Evolutionary conservation across 495 filamentous ascomycete genomes (phyloP), one percentile per base, ranked within the genome.

Genomic region (Talaromyces ruber): DNA sequence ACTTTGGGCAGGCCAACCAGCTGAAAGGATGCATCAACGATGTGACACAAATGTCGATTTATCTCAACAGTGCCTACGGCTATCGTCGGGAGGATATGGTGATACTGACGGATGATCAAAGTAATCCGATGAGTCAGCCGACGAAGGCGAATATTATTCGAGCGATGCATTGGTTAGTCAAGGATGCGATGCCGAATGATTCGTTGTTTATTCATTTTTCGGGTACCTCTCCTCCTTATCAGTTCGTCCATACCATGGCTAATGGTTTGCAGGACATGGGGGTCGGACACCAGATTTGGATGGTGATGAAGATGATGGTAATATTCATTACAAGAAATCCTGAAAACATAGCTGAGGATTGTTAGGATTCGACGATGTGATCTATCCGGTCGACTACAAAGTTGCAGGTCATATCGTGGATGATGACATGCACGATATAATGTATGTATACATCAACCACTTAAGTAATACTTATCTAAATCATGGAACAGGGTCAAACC

Each of bases 171-270:
- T 98, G 94, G 94, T 78, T 98, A 28, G 92, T 98, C 39, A 97
- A 96, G 74, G 93, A 96, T 71, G 93, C 93, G 21, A 84, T 82
- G 59, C 90, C 94, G 0, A 96, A 97, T 69, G 94, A 98, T 69
- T 96, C 94, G 12, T 81, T 98, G 37, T 98, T 98, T 78, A 97
- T 98, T 79, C 94, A 98, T 72, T 98, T 97, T 72, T 98, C 94
- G 25, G 93, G 91, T 94, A 29, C 2, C n/a, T 22, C 30, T 34
- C 47, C 52, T 22, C 25, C 21, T 53, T 28, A 12, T 34, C 34
- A 14, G 24, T 18, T 43, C 9, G 22, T 45, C 63, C 11, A 53
- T n/a, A 18, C 18, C 50, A 52, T 60, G 54, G 28, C 61, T 24
- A 14, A 30, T 21, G 43, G 28, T 61, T 63, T 60, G 26, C 65